These are phyloP conservation scores for Globisporangium mamillatum DNA, from an alignment of 352 stramenopile genomes.

Conservation along the genomic window DNA sequence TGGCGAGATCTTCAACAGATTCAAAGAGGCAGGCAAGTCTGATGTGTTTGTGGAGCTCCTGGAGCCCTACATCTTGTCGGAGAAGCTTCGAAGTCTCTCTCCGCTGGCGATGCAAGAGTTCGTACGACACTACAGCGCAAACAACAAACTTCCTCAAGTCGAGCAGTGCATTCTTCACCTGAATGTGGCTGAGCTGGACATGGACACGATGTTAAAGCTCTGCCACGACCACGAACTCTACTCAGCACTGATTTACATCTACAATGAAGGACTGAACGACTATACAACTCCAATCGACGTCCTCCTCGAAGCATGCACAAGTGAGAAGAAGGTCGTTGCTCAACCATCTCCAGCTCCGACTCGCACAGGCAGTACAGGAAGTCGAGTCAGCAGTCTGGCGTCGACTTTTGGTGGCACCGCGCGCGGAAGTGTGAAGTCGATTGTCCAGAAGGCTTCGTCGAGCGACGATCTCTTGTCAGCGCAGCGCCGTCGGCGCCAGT, in stretches of 20 bases:
- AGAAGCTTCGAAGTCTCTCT: slow-evolving; percentile 90
- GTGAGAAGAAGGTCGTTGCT: slow-evolving; percentile 30
- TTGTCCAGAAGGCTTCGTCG: slow-evolving; percentile 25
- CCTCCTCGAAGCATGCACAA: slow-evolving; percentile 77
- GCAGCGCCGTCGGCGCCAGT: slow-evolving; percentile 59
- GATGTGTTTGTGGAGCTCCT: slow-evolving; percentile 92
- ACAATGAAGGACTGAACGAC: slow-evolving; percentile 91
- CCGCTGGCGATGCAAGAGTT: slow-evolving; percentile 92
- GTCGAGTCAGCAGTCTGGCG: slow-evolving; percentile 56
- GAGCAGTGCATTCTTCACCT: slow-evolving; percentile 94
- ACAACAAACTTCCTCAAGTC: slow-evolving; percentile 85
- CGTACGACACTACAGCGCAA: slow-evolving; percentile 89
- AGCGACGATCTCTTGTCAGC: slow-evolving; percentile 49
- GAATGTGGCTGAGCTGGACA: slow-evolving; percentile 92
- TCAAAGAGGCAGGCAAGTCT: slow-evolving; percentile 78
- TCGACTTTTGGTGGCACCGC: slow-evolving; percentile 63
- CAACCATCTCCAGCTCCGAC: slow-evolving; percentile 15
- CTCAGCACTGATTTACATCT: slow-evolving; percentile 94
- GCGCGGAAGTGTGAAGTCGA: slow-evolving; percentile 29
- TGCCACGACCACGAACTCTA: slow-evolving; percentile 91
- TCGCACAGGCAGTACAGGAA: slow-evolving; percentile 28
- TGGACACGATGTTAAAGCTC: slow-evolving; percentile 93
- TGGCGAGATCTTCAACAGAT: slow-evolving; percentile 85
- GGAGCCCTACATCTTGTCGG: slow-evolving; percentile 93
- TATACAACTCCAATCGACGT: slow-evolving; percentile 91